A percentile compares a stretch with the other conserved stretches of the same genome.
Evolutionary conservation across 1,139 yeast genomes (phyloP).

Genomic region (Eremothecium coryli): DNA sequence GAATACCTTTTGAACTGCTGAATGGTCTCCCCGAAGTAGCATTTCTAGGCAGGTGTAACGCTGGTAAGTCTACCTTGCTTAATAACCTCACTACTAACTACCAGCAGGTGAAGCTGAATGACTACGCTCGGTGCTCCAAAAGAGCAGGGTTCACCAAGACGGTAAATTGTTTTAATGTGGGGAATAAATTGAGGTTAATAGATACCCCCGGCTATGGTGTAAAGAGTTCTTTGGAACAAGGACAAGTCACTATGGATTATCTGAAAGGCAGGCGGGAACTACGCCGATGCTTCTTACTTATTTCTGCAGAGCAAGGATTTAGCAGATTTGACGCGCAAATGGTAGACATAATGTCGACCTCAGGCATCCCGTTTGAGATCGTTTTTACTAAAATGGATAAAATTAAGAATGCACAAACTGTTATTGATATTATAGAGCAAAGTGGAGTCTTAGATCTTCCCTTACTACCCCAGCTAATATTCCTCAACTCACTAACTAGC

Average conservation of each 20-base stretch:
- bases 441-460: constrained; percentile 25
- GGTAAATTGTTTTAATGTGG: constrained; percentile 61
- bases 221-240: constrained; percentile 54
- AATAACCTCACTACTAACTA: constrained; percentile 42
- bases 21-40: constrained; percentile 55
- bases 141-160: constrained; percentile 73
- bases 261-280: constrained; percentile 45
- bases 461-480: constrained; percentile 33
- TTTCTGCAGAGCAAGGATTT: constrained; percentile 53
- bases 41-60: constrained; percentile 71
- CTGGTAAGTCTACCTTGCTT: constrained; percentile 72
- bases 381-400: constrained; percentile 70
- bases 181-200: constrained; percentile 51
- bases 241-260: constrained; percentile 56
- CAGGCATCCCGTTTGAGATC: constrained; percentile 63
- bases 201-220: constrained; percentile 88
- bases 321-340: constrained; percentile 46
- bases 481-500: constrained; percentile 33
- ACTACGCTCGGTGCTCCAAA: constrained; percentile 47
- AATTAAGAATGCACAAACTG: constrained; percentile 24
- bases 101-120: constrained; percentile 28
- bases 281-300: constrained; percentile 48
- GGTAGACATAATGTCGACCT: constrained; percentile 40
- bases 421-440: constrained; percentile 25
- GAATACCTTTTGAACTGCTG: constrained; percentile 20